Evolutionary conservation across 2,329 filamentous ascomycete species (phyloP).

Genomic region (Fusarium torulosum): DNA sequence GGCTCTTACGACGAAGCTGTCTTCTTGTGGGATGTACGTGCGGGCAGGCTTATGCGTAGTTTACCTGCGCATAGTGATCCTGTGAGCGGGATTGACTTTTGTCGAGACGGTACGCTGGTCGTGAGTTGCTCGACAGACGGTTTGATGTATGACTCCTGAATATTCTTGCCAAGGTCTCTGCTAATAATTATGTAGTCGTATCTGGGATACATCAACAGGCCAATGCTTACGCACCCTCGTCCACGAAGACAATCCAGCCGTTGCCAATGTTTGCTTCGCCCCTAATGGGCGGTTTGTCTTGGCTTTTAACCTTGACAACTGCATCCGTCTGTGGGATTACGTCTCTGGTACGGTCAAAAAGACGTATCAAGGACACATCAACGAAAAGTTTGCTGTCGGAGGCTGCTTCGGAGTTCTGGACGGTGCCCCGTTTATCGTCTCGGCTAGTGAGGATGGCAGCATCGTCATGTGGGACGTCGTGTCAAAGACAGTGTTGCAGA

Average conservation of each 20-base stretch:
- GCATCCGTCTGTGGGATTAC: slow-evolving; percentile 94
- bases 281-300: slow-evolving; percentile 95
- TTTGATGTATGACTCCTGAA: slow-evolving; percentile 71
- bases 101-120: slow-evolving; percentile 90
- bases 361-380: slow-evolving; percentile 94
- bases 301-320: slow-evolving; percentile 91
- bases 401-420: slow-evolving; percentile 79
- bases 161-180: neutral
- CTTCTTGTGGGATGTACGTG: slow-evolving; percentile 95
- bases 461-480: slow-evolving; percentile 92
- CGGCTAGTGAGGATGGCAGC: slow-evolving; percentile 88
- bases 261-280: slow-evolving; percentile 89
- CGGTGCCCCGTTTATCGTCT: slow-evolving; percentile 73
- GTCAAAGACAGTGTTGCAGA: slow-evolving; percentile 85
- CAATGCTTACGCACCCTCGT: slow-evolving; percentile 96
- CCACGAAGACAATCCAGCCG: slow-evolving; percentile 93
- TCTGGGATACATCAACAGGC: slow-evolving; percentile 96
- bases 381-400: slow-evolving; percentile 85
- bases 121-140: slow-evolving; percentile 94
- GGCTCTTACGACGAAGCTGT: slow-evolving; percentile 98
- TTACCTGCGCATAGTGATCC: slow-evolving; percentile 96
- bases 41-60: slow-evolving; percentile 87
- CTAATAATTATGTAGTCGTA: slow-evolving; percentile 66
- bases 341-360: slow-evolving; percentile 92
- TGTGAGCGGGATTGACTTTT: slow-evolving; percentile 93